Conservation (phyloP, 495 filamentous ascomycete genomes). For the Lasiosphaeria miniovina region DNA sequence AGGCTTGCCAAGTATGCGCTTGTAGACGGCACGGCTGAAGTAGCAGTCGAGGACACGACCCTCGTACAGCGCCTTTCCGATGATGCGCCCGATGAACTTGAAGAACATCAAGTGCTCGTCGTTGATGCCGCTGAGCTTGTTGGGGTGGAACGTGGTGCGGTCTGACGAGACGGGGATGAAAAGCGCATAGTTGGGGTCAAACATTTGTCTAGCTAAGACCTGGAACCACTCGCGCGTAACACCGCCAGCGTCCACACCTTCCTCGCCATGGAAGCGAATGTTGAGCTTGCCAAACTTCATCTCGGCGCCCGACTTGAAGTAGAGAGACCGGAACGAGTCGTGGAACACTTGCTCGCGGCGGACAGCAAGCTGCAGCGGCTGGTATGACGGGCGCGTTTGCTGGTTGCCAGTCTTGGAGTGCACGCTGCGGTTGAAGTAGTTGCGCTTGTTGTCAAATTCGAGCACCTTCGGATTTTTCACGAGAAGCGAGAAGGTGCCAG, state of each 20-base stretch:
- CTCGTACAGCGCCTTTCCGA: constrained; percentile 98
- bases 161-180: constrained; percentile 98
- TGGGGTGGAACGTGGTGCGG: constrained; percentile 97
- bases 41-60: constrained; percentile 95
- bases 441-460: constrained; percentile 99
- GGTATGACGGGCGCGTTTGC: constrained; percentile 53
- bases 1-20: constrained; percentile 87
- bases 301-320: constrained; percentile 91
- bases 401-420: constrained; percentile 69
- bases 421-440: constrained; percentile 93
- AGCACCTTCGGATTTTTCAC: constrained; percentile 99
- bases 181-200: constrained; percentile 95
- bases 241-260: constrained; percentile 96
- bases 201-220: constrained; percentile 96
- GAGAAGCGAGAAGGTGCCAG: constrained; percentile 88
- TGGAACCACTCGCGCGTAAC: constrained; percentile 99
- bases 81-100: constrained; percentile 98
- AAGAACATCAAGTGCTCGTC: constrained; percentile 96
- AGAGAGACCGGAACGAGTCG: constrained; percentile 93
- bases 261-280: constrained; percentile 95
- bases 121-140: constrained; percentile 88
- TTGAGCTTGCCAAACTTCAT: constrained; percentile 98
- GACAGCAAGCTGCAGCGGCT: constrained; percentile 81
- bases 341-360: constrained; percentile 96
- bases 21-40: constrained; percentile 98